Evolutionary conservation across 2,329 filamentous ascomycete species (phyloP).

Genomic region (Colletotrichum plurivorum): DNA sequence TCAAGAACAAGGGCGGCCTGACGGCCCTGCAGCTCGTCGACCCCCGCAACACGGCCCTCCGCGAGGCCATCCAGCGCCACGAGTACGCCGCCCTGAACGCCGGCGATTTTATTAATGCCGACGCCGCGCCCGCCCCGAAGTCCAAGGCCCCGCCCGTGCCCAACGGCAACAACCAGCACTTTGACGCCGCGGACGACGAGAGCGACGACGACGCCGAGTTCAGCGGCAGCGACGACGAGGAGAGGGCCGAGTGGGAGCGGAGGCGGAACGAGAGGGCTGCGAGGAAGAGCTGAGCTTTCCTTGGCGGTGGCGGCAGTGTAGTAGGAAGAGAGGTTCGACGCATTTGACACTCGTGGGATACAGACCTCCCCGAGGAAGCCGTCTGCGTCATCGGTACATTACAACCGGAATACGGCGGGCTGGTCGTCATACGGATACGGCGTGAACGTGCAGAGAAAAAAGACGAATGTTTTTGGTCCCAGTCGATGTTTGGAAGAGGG

Average conservation of each 20-base stretch:
- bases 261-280: slow-evolving; percentile 59
- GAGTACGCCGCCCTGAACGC: slow-evolving; percentile 75
- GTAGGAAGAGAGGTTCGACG: not conserved
- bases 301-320: not conserved
- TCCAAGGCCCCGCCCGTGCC: slow-evolving; percentile 41
- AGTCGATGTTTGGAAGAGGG: not conserved
- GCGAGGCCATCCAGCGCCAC: slow-evolving; percentile 76
- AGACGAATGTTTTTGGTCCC: too few species aligned
- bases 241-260: slow-evolving; percentile 73
- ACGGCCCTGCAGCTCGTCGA: slow-evolving; percentile 81
- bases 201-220: slow-evolving; percentile 72
- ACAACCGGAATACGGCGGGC: not conserved
- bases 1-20: slow-evolving; percentile 80
- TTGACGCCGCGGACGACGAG: slow-evolving; percentile 36
- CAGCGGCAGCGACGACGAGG: slow-evolving; percentile 75
- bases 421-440: too few species aligned
- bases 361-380: not conserved
- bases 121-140: slow-evolving; percentile 42
- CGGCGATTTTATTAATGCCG: slow-evolving; percentile 67
- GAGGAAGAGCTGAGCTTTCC: slow-evolving; percentile 38
- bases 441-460: too few species aligned
- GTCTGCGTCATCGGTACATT: not conserved
- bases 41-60: slow-evolving; percentile 74
- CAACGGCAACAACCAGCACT: slow-evolving; percentile 40
- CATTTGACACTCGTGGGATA: not conserved